phyloP scores from a whole-genome alignment of 306 rosid species.

The Luffa acutangula region DNA sequence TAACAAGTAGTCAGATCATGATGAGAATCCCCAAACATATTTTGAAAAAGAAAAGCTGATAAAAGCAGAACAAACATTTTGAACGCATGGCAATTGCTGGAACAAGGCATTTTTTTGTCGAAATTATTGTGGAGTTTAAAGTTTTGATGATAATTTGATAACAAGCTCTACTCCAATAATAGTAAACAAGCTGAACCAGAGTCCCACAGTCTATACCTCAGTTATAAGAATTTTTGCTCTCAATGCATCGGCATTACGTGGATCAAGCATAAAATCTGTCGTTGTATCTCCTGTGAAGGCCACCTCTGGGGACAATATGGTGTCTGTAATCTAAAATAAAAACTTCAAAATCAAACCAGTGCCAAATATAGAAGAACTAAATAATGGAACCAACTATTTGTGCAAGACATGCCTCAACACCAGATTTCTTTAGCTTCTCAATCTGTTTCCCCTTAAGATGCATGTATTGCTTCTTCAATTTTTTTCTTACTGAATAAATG shows the following conservation, averaged over 20 bases:
- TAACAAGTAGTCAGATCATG: slow-evolving; percentile 3
- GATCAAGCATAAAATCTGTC: slow-evolving; percentile 79
- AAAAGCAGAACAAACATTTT: neutral
- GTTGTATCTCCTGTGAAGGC: slow-evolving; percentile 97
- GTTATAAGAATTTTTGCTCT: slow-evolving; percentile 96
- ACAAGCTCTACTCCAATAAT: neutral
- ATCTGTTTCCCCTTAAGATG: slow-evolving; percentile 89
- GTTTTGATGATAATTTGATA: neutral
- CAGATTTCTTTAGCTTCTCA: slow-evolving; percentile 85
- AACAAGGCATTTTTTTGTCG: neutral
- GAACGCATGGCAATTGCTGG: neutral
- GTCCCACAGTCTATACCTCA: slow-evolving; percentile 42
- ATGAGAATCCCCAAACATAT: neutral
- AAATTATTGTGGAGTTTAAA: neutral
- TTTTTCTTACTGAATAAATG: slow-evolving; percentile 79
- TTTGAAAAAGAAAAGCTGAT: neutral
- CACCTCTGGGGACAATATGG: slow-evolving; percentile 78
- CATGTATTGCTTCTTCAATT: slow-evolving; percentile 77
- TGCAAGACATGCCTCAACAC: slow-evolving; percentile 65
- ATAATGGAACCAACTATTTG: slow-evolving; percentile 9
- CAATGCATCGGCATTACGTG: slow-evolving; percentile 89
- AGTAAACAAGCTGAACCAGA: neutral
- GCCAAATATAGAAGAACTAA: slow-evolving; percentile 8
- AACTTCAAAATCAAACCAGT: slow-evolving; percentile 14
- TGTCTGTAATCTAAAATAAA: slow-evolving; percentile 65